Evolutionary conservation across 257 asterid species (phyloP), one percentile per base, ranked within the genome.

Genomic region (Scutellaria minor): DNA sequence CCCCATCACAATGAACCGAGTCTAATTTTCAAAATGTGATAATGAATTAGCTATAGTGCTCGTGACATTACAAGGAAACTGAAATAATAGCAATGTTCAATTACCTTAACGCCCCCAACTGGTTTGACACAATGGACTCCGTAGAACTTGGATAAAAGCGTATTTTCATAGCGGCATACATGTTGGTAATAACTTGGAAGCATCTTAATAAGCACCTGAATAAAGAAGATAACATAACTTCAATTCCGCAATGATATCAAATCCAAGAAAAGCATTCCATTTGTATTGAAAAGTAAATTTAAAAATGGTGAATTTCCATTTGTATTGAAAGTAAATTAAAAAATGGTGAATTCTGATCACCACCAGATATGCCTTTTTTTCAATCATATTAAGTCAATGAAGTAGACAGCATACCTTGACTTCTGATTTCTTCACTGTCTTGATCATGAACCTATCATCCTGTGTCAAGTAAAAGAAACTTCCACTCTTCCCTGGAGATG

Each of bases 51-150:
- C 58, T 58, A 76, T 42, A 50, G 46, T 22, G 9, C 10, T 35
- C 3, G 42, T 52, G 15, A 50, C 55, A 59, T n/a, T 68, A 60
- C 18, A 2, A 10, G 51, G 31, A 31, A 81, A 67, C 27, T 64
- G 45, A 40, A 63, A 51, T 31, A 56, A 41, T 13, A 68, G 66
- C 59, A 20, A 65, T 39, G 1, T 56, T 2, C 37, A 74, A 55
- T 51, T 81, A 95, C 99, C 96, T 95, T 95, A 18, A 90, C 86
- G 10, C 99, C 97, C 6, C 98, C 98, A 14, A 90, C 90, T 37
- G 98, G 98, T 83, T 95, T 95, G 70, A 95, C 97, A 72, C 99
- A 95, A 75, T 95, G 99, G 72, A 95, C 98, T 1, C 99, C 98
- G 37, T 46, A 95, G 80, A 95, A 95, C 84, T 92, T 95, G 0